A percentile compares a stretch with the other conserved stretches of the same genome.
Evolutionary conservation across 2,329 filamentous ascomycete species (phyloP).

Genomic region (Herpotrichia juniperi): DNA sequence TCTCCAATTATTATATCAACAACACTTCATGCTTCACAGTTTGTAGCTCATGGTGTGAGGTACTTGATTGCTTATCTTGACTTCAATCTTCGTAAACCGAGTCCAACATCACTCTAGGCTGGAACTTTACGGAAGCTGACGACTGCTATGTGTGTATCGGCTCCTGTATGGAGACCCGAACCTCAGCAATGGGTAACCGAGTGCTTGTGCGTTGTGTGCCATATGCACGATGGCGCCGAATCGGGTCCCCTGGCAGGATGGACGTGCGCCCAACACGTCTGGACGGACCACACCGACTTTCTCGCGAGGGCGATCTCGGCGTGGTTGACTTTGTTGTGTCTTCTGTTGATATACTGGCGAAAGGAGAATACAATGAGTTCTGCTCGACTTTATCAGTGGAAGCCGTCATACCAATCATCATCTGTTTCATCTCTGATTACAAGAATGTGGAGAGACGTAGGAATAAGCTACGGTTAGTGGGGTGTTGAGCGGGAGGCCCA

Average conservation of each 20-base stretch:
- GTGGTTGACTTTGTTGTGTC: neutral
- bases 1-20: neutral
- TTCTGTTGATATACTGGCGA: neutral
- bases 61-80: neutral
- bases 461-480: neutral
- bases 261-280: constrained; percentile 12
- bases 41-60: neutral
- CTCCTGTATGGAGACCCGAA: constrained; percentile 13
- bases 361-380: neutral
- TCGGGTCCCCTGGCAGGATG: neutral
- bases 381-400: neutral
- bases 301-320: neutral
- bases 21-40: too few species aligned
- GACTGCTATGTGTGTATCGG: neutral
- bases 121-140: neutral
- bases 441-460: constrained; percentile 21
- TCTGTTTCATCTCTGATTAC: constrained; percentile 8
- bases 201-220: constrained; percentile 2
- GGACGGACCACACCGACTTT: constrained; percentile 18
- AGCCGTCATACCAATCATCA: neutral
- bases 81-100: neutral
- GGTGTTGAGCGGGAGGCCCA: constrained; percentile 13
- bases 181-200: constrained; percentile 13
- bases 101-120: neutral
- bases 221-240: constrained; percentile 1